Evolutionary conservation across 2,329 filamentous ascomycete species (phyloP), one percentile per base, ranked within the genome.

Genomic region (Curvularia lunata): DNA sequence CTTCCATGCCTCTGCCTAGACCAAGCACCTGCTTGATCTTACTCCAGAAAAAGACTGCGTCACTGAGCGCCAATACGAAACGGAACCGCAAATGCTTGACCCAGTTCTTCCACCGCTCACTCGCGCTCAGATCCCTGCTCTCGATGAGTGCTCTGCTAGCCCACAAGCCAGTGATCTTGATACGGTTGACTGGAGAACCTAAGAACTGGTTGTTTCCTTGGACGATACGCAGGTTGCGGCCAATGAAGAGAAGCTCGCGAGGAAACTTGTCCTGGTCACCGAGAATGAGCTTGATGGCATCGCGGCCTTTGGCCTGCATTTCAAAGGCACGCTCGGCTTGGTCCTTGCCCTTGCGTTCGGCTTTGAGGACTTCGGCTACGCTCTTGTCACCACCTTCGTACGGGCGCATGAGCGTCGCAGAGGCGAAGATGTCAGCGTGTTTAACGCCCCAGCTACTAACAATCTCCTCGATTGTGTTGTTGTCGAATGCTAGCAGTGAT

Each of bases 151-250:
- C 92, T 21, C 91, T 83, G 58, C 87, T 91, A 1, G 94, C 94
- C 94, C 94, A 98, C 56, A 87, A 83, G 21, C 93, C 93, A 62
- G 95, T 97, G 75, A 96, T 92, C 80, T 97, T 97, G 76, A 98
- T 87, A 1, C 95, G 83, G 76, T 97, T 93, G 42, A 97, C 92
- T 0, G 93, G 93, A 0, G 88, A 91, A 21, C 92, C 92, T 50
- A 97, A 84, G 77, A 90, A 94, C 73, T 96, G 92, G 75, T 97
- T 96, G 77, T 96, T 96, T 5, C 89, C 91, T 77, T 97, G 92
- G 2, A 97, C 92, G 69, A 97, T 97, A 52, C 93, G 87, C 82
- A 97, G 86, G 75, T 96, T 97, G 38, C 93, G 86, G 1, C 91
- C 92, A 67, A 97, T 92, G 77, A 97, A 97, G 69, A 97, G 88